These are phyloP conservation scores for Tylopilus subfusipes DNA, from an alignment of 768 basidiomycete species.

Conservation along the genomic window DNA sequence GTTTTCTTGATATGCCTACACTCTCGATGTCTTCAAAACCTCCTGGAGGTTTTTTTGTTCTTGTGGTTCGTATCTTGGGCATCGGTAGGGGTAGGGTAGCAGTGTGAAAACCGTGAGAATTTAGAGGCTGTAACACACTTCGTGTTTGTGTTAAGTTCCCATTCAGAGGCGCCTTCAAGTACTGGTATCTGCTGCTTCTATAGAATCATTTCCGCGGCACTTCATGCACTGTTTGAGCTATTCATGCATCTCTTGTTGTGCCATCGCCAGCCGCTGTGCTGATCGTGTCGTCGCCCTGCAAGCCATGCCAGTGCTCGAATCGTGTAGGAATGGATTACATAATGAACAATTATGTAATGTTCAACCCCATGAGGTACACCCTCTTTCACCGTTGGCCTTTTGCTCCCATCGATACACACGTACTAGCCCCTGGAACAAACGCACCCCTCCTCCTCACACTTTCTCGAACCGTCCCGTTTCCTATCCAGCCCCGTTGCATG, in stretches of 20 bases:
- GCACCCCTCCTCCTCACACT: neutral
- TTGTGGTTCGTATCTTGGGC: constrained; percentile 91
- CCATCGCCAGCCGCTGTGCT: neutral
- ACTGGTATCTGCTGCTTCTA: too few relatives aligned
- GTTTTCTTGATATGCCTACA: constrained; percentile 37
- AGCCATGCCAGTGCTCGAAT: neutral
- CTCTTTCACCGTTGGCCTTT: neutral
- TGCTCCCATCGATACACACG: constrained; percentile 19
- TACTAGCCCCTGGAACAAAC: constrained; percentile 7
- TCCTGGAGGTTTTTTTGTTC: constrained; percentile 93
- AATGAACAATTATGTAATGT: constrained; percentile 22
- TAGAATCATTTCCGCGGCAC: too few relatives aligned
- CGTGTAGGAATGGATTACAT: neutral
- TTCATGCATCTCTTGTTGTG: neutral
- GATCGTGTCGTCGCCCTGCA: neutral
- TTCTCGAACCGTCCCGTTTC: neutral
- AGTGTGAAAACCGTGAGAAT: constrained; percentile 18
- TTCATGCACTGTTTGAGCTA: too few relatives aligned
- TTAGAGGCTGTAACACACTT: neutral
- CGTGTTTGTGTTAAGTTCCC: too few relatives aligned
- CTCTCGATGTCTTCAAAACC: constrained; percentile 92
- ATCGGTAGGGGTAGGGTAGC: constrained; percentile 42
- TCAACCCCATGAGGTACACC: constrained; percentile 12
- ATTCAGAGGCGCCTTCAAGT: too few relatives aligned
- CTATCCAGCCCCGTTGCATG: constrained; percentile 6